A percentile compares a stretch with the other conserved stretches of the same genome.
phyloP scores from a whole-genome alignment of 1,284 basidiomycete genomes.

The Naganishia cerealis region DNA sequence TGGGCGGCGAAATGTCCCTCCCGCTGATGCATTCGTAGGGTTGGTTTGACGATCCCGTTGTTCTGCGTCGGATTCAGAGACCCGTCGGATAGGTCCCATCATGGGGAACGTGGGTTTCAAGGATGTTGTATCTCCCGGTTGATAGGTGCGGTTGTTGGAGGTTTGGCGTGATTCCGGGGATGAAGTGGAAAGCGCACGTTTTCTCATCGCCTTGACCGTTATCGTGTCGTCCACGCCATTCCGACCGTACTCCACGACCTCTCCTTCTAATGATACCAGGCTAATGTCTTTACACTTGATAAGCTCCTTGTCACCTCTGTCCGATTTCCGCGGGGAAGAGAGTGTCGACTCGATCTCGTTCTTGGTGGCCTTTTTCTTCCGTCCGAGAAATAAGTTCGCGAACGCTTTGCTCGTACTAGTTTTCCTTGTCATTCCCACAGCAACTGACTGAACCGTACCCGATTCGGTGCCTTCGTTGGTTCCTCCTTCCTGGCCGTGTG shows the following conservation, averaged over 20 bases:
- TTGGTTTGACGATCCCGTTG: background rate
- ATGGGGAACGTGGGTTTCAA: background rate
- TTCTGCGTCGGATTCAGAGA: conserved; percentile 17
- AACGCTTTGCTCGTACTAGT: conserved; percentile 14
- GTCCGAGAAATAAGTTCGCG: conserved; percentile 2
- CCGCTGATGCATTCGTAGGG: background rate
- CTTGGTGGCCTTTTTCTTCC: conserved; percentile 17
- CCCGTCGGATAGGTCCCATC: conserved; percentile 5
- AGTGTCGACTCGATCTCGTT: background rate
- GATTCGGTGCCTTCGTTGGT: background rate
- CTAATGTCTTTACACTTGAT: background rate
- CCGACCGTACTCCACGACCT: conserved; percentile 1
- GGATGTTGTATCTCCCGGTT: background rate
- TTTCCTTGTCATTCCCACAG: background rate
- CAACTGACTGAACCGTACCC: background rate
- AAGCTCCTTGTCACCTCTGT: background rate
- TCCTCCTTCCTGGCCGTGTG: background rate
- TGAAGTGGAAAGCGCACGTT: conserved; percentile 5
- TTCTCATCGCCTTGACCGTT: conserved; percentile 2
- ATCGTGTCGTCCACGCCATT: background rate
- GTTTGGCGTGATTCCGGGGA: conserved; percentile 3
- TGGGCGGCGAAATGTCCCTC: background rate
- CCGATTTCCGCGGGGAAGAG: background rate
- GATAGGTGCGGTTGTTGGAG: background rate
- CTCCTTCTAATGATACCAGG: conserved; percentile 17